phyloP scores from a whole-genome alignment of 306 rosid species.

The Ziziphus jujuba region DNA sequence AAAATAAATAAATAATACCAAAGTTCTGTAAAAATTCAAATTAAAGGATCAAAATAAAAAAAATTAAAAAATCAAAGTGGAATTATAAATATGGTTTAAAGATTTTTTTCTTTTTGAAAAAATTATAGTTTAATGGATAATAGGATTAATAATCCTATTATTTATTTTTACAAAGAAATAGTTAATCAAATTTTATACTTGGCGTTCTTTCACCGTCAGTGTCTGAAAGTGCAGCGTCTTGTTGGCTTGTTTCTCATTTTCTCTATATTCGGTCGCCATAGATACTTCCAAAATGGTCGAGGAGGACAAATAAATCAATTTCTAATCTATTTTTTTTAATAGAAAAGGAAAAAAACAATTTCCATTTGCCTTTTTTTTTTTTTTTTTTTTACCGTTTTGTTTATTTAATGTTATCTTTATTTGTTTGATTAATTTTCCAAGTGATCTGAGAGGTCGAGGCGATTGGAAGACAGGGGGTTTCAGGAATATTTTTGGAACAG shows the following conservation, averaged over 20 bases:
- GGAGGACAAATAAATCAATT: conserved; percentile 1
- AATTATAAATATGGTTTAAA: too few species aligned
- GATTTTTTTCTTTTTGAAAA: too few species aligned
- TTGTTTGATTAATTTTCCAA: neutral
- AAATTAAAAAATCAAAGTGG: too few species aligned
- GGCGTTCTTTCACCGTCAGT: conserved; percentile 7
- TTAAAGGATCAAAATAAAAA: too few species aligned
- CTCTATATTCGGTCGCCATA: neutral
- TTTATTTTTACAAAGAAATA: neutral
- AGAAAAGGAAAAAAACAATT: too few species aligned
- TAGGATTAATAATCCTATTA: too few species aligned
- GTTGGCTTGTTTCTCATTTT: neutral
- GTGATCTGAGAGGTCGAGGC: conserved; percentile 33
- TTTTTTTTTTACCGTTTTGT: neutral
- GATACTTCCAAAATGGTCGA: neutral
- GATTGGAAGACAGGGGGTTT: conserved; percentile 15
- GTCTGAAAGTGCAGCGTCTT: neutral
- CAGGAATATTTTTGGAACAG: conserved; percentile 13
- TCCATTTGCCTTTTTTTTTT: too few species aligned
- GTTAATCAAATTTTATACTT: neutral
- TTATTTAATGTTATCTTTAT: neutral
- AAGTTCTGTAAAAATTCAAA: too few species aligned
- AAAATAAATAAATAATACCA: too few species aligned
- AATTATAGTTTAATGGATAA: too few species aligned
- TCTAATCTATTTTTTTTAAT: too few species aligned